phyloP scores from a whole-genome alignment of 208 protist genomes.

The Vickermania ingenoplastis region DNA sequence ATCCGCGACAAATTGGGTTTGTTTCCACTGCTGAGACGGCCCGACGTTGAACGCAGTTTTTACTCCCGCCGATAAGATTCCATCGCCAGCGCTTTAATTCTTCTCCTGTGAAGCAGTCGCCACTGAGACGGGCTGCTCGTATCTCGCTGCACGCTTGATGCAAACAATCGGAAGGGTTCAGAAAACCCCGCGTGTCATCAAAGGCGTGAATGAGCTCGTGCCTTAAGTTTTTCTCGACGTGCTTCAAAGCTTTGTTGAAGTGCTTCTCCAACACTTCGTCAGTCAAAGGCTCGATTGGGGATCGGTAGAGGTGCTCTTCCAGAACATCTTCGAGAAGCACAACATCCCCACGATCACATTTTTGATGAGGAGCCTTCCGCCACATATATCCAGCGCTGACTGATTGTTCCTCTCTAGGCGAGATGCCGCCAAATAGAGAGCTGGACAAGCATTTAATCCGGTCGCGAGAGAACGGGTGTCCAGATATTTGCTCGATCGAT shows the following conservation, averaged over 20 bases:
- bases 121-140: conserved; percentile 88
- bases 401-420: not conserved
- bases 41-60: conserved; percentile 83
- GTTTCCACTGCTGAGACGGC: conserved; percentile 78
- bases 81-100: conserved; percentile 68
- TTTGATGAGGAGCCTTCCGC: conserved; percentile 31
- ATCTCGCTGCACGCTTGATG: conserved; percentile 94
- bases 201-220: conserved; percentile 94
- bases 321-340: conserved; percentile 63
- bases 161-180: conserved; percentile 84
- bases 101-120: conserved; percentile 79
- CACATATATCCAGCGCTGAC: conserved; percentile 74
- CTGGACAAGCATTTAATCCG: conserved; percentile 69
- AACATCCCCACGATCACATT: conserved; percentile 63
- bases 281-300: conserved; percentile 8
- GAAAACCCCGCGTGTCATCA: conserved; percentile 82
- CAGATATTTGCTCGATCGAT: conserved; percentile 59
- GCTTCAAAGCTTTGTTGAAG: conserved; percentile 14
- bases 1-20: conserved; percentile 79
- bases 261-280: conserved; percentile 13
- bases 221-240: conserved; percentile 72
- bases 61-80: conserved; percentile 42
- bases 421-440: not conserved
- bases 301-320: not conserved
- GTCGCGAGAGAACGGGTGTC: conserved; percentile 33